These are phyloP conservation scores for Colletotrichum eremochloae DNA, from an alignment of 2,329 filamentous ascomycete species.

Conservation along the genomic window DNA sequence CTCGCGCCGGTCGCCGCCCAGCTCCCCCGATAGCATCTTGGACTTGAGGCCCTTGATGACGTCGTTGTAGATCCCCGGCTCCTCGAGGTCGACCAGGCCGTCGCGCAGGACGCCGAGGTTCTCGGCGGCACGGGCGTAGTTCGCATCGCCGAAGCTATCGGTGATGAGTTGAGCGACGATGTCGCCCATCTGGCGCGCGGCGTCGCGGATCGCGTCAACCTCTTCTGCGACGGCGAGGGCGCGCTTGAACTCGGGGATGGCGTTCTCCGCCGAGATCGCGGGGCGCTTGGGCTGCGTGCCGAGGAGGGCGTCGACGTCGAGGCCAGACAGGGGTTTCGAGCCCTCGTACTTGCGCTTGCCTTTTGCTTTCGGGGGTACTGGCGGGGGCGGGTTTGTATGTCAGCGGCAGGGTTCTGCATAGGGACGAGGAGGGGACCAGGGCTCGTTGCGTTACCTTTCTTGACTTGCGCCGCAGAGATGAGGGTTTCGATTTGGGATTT, in stretches of 20 bases:
- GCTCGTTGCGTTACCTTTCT: slow-evolving; percentile 73
- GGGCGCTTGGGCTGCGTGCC: slow-evolving; percentile 60
- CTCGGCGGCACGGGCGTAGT: slow-evolving; percentile 82
- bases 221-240: slow-evolving; percentile 73
- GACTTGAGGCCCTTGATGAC: slow-evolving; percentile 80
- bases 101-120: slow-evolving; percentile 83
- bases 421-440: background rate
- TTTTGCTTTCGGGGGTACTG: slow-evolving; percentile 84
- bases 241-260: slow-evolving; percentile 92
- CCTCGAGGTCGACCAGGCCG: slow-evolving; percentile 80
- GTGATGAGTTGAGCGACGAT: slow-evolving; percentile 79
- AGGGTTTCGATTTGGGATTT: slow-evolving; percentile 72
- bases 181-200: slow-evolving; percentile 78
- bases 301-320: slow-evolving; percentile 89
- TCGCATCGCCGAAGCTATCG: slow-evolving; percentile 80
- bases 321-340: slow-evolving; percentile 87
- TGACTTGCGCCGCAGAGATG: slow-evolving; percentile 80
- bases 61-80: slow-evolving; percentile 81
- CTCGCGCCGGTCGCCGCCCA: slow-evolving; percentile 83
- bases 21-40: slow-evolving; percentile 74
- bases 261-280: slow-evolving; percentile 74
- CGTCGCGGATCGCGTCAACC: slow-evolving; percentile 72
- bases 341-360: slow-evolving; percentile 78
- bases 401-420: slow-evolving; percentile 25
- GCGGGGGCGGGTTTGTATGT: slow-evolving; percentile 24